A percentile compares a stretch with the other conserved stretches of the same genome.
Conservation (phyloP, 805 yeast genomes). For the Naumovozyma baii region DNA sequence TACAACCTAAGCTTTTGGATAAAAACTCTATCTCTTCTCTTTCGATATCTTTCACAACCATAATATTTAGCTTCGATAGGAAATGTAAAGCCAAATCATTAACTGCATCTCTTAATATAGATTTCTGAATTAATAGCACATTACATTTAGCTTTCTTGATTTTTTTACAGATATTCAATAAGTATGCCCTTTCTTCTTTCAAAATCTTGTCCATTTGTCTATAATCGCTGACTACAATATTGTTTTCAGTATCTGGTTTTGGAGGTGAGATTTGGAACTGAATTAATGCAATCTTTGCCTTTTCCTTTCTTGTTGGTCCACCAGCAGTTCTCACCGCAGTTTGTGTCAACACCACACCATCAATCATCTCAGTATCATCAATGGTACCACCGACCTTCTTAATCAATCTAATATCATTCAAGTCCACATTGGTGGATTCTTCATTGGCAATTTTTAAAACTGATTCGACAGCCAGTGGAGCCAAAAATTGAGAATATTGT, state of each 20-base stretch:
- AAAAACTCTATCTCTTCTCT: conserved; percentile 94
- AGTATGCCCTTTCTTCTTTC: conserved; percentile 94
- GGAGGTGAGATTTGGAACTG: conserved; percentile 96
- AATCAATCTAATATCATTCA: conserved; percentile 77
- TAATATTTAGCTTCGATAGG: conserved; percentile 79
- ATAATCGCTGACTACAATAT: conserved; percentile 93
- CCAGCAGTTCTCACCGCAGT: conserved; percentile 83
- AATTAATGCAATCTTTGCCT: conserved; percentile 79
- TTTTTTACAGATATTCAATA: conserved; percentile 88
- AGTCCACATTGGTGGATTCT: conserved; percentile 59
- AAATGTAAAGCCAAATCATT: conserved; percentile 92
- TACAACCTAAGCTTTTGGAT: conserved; percentile 74
- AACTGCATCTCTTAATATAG: conserved; percentile 90
- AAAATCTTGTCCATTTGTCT: conserved; percentile 98
- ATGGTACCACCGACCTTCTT: conserved; percentile 97
- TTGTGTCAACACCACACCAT: conserved; percentile 91
- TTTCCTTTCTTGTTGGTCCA: conserved; percentile 90
- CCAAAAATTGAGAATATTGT: conserved; percentile 74
- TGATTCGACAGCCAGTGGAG: conserved; percentile 91
- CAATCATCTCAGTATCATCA: conserved; percentile 87
- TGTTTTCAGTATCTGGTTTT: conserved; percentile 95
- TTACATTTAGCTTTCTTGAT: conserved; percentile 96
- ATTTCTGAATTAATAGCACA: conserved; percentile 79
- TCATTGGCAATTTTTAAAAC: conserved; percentile 68
- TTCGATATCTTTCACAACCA: conserved; percentile 92